A percentile compares a stretch with the other conserved stretches of the same genome.
phyloP scores from a whole-genome alignment of 202 grass and related monocot species.

The Brachypodium distachyon region DNA sequence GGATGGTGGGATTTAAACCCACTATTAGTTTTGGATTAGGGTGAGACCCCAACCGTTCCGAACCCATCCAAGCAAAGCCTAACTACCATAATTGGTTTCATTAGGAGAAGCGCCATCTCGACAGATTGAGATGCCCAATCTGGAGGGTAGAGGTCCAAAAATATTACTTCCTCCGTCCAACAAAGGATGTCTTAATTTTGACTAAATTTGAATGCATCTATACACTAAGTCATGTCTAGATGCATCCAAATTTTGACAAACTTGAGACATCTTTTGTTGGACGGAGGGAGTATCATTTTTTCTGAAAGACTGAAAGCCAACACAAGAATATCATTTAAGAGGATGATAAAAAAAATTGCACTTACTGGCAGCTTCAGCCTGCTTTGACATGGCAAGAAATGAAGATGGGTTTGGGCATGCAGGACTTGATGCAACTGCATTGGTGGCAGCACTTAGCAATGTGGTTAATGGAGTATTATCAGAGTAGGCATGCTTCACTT shows the following conservation, averaged over 20 bases:
- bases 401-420: conserved; percentile 86
- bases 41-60: not conserved
- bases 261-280: too few relatives aligned
- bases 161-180: too few relatives aligned
- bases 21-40: conserved; percentile 11
- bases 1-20: not conserved
- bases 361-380: conserved; percentile 99
- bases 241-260: too few relatives aligned
- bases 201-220: too few relatives aligned
- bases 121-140: not conserved
- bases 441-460: conserved; percentile 54
- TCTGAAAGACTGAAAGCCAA: not conserved
- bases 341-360: conserved; percentile 13
- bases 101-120: not conserved
- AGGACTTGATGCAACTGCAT: conserved; percentile 67
- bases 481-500: conserved; percentile 63
- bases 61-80: conserved; percentile 5
- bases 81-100: not conserved
- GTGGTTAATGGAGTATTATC: conserved; percentile 64
- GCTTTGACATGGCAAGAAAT: conserved; percentile 91
- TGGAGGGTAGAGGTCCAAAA: not conserved
- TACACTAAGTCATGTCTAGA: too few relatives aligned
- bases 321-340: not conserved
- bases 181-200: too few relatives aligned
- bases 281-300: too few relatives aligned